phyloP scores from a whole-genome alignment of 2,329 filamentous ascomycete species.

The Cyphellophora europaea region DNA sequence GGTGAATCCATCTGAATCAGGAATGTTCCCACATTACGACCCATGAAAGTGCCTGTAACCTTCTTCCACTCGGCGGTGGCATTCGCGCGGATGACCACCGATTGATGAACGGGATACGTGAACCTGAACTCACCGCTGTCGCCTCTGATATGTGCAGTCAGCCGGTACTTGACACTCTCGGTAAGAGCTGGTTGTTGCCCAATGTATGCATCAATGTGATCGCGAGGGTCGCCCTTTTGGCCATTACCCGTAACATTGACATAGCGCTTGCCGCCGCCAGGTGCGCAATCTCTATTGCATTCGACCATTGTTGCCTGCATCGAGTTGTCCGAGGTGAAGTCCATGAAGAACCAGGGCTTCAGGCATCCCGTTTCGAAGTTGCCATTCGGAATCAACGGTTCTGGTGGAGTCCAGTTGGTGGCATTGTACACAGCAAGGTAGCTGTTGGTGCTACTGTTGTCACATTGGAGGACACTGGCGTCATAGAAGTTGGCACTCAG shows the following conservation, averaged over 20 bases:
- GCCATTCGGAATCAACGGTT: neutral
- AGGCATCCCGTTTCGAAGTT: neutral
- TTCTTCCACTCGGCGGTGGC: neutral
- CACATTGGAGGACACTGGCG: neutral
- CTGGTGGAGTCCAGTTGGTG: neutral
- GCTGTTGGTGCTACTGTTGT: neutral
- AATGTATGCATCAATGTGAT: slow-evolving; percentile 2
- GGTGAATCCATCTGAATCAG: neutral
- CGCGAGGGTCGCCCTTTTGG: neutral
- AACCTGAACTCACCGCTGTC: neutral
- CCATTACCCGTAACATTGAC: slow-evolving; percentile 1
- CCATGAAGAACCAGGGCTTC: slow-evolving; percentile 1
- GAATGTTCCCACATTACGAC: neutral
- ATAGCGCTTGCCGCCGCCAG: neutral
- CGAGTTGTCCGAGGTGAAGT: neutral
- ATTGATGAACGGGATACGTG: neutral
- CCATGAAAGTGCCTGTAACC: neutral
- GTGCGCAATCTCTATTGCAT: neutral
- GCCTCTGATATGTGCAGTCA: neutral
- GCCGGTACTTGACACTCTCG: neutral
- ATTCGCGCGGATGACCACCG: neutral
- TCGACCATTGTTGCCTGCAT: neutral
- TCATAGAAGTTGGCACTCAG: neutral
- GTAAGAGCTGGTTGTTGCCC: neutral
- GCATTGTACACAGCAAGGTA: neutral